These are phyloP conservation scores for Lentinula lateritia DNA, from an alignment of 768 basidiomycete species.

Conservation along the genomic window DNA sequence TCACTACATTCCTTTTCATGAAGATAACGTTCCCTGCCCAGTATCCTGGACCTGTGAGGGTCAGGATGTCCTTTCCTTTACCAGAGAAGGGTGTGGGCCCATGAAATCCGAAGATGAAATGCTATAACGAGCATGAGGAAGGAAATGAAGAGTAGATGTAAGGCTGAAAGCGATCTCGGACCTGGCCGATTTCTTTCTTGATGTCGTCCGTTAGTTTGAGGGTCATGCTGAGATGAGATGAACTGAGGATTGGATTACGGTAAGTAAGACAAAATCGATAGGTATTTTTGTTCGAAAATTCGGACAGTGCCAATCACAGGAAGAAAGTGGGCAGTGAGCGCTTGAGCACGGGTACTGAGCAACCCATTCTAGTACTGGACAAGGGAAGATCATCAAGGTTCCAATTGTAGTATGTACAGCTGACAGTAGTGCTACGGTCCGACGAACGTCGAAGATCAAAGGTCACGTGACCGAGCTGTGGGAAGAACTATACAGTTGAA, in stretches of 20 bases:
- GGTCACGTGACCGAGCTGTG: background rate
- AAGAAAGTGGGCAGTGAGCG: too few species aligned
- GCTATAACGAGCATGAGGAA: constrained; percentile 29
- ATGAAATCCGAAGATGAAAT: constrained; percentile 70
- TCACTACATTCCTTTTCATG: constrained; percentile 62
- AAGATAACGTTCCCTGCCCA: constrained; percentile 63
- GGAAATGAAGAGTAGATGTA: background rate
- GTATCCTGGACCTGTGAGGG: constrained; percentile 51
- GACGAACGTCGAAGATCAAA: too few species aligned
- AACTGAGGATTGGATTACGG: background rate
- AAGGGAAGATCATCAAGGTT: too few species aligned
- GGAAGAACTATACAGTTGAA: background rate
- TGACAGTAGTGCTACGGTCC: too few species aligned
- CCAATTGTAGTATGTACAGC: too few species aligned
- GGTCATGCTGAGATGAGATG: background rate
- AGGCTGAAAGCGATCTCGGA: constrained; percentile 10
- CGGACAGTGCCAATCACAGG: too few species aligned
- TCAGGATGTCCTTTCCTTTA: constrained; percentile 43
- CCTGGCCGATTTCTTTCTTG: constrained; percentile 44
- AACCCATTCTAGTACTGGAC: too few species aligned
- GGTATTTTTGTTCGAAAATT: too few species aligned
- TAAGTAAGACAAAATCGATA: too few species aligned
- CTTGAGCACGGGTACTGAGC: too few species aligned
- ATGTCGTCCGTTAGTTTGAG: constrained; percentile 25
- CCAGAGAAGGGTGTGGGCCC: constrained; percentile 30